Conservation (phyloP, 2,329 filamentous ascomycete species). For the Tricladium varicosporioides region DNA sequence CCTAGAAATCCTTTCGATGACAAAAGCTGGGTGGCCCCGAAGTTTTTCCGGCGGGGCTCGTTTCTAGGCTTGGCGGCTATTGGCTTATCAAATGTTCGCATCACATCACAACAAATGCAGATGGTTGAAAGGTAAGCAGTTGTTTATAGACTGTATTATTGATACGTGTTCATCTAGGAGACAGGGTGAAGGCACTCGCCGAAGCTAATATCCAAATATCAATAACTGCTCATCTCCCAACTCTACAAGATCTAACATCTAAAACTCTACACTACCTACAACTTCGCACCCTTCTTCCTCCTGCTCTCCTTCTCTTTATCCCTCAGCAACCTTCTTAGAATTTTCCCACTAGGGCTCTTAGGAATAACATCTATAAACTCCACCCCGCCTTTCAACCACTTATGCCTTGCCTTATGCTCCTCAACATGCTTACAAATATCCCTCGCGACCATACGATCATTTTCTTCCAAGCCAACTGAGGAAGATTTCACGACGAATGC, state of each 20-base stretch:
- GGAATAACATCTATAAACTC: conserved; percentile 67
- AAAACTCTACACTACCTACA: conserved; percentile 44
- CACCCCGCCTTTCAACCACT: conserved; percentile 62
- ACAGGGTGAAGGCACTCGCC: no score
- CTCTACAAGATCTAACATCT: no score
- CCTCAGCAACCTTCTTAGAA: conserved; percentile 64
- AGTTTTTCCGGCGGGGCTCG: background rate
- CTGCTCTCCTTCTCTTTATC: conserved; percentile 72
- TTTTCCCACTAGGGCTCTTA: conserved; percentile 74
- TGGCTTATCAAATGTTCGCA: no score
- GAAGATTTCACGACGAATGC: conserved; percentile 11
- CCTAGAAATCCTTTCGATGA: conserved; percentile 17
- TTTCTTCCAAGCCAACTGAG: conserved; percentile 48
- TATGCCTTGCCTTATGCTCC: conserved; percentile 66
- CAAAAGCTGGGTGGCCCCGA: conserved; percentile 9
- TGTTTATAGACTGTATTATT: no score
- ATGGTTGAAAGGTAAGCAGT: no score
- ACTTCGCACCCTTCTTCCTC: conserved; percentile 61
- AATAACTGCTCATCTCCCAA: no score
- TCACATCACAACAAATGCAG: no score
- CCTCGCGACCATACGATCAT: conserved; percentile 47
- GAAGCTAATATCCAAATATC: no score
- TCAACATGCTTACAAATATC: conserved; percentile 60
- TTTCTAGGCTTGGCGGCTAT: background rate
- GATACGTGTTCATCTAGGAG: no score